Evolutionary conservation across 345 rosid species (phyloP).

Genomic region (Salix koriyanagi): DNA sequence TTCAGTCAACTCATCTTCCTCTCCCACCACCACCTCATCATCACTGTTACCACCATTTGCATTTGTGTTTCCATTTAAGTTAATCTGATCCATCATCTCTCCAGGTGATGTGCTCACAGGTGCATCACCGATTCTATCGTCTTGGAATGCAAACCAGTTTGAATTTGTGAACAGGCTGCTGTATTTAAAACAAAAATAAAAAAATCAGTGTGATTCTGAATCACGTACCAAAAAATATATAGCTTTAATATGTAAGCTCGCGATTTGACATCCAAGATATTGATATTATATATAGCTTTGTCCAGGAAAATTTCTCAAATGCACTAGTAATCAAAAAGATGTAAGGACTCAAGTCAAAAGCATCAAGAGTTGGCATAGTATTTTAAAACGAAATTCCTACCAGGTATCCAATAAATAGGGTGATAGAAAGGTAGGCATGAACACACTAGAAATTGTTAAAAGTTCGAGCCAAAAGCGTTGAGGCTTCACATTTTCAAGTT

Average conservation of each 20-base stretch:
- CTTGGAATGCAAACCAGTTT: slow-evolving; percentile 97
- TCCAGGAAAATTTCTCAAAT: background rate
- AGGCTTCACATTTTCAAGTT: background rate
- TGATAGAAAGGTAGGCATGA: background rate
- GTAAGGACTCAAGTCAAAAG: background rate
- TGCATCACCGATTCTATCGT: slow-evolving; percentile 55
- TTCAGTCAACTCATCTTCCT: slow-evolving; percentile 60
- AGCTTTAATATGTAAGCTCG: background rate
- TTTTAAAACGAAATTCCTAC: background rate
- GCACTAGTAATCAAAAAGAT: background rate
- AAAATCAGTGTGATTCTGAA: background rate
- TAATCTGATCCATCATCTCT: slow-evolving; percentile 75
- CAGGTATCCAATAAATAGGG: background rate
- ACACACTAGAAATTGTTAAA: background rate
- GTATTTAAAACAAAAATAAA: slow-evolving; percentile 11
- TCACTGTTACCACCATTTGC: slow-evolving; percentile 67
- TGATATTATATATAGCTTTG: background rate
- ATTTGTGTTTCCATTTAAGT: slow-evolving; percentile 47
- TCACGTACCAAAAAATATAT: background rate
- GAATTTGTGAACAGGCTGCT: slow-evolving; percentile 87
- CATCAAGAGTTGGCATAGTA: background rate
- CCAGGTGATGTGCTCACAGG: slow-evolving; percentile 46
- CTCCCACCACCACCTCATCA: slow-evolving; percentile 88
- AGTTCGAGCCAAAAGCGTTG: background rate
- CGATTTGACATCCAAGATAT: background rate